Percentiles rank a stretch among this genome's conserved stretches.
phyloP scores from a whole-genome alignment of 208 protist genomes.

The Sergeia podlipaevii region DNA sequence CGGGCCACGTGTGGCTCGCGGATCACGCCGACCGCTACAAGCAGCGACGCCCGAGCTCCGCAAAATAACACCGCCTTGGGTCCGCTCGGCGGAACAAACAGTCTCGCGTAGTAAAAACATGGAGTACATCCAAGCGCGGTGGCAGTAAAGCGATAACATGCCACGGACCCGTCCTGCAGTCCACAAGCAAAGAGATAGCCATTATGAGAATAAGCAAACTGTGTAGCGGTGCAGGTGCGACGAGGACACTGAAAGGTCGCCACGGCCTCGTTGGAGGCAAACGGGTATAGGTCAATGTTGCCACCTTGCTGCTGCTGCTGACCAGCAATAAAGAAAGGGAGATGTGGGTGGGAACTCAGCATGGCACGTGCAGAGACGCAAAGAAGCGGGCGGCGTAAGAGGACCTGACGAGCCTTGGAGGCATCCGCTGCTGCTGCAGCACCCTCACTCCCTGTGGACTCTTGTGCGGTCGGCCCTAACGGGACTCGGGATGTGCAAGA shows the following conservation, averaged over 20 bases:
- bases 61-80: constrained; percentile 58
- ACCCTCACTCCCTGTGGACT: background rate
- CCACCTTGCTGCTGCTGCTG: constrained; percentile 63
- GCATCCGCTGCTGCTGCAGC: background rate
- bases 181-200: constrained; percentile 69
- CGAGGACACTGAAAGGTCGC: constrained; percentile 50
- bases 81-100: constrained; percentile 34
- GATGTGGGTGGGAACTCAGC: constrained; percentile 64
- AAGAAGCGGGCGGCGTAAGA: constrained; percentile 29
- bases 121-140: constrained; percentile 23
- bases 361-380: constrained; percentile 18
- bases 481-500: no score
- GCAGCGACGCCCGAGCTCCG: constrained; percentile 50
- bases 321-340: constrained; percentile 73
- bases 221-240: constrained; percentile 15
- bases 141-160: constrained; percentile 56
- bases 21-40: constrained; percentile 54
- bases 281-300: constrained; percentile 77
- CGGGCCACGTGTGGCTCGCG: constrained; percentile 24
- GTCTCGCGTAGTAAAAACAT: constrained; percentile 28
- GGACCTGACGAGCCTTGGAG: constrained; percentile 14
- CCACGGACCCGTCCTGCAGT: constrained; percentile 68
- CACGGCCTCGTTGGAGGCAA: constrained; percentile 63
- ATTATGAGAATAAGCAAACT: constrained; percentile 49
- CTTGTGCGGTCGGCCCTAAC: no score